phyloP scores from a whole-genome alignment of 768 basidiomycete species.

The Suillus bovinus region DNA sequence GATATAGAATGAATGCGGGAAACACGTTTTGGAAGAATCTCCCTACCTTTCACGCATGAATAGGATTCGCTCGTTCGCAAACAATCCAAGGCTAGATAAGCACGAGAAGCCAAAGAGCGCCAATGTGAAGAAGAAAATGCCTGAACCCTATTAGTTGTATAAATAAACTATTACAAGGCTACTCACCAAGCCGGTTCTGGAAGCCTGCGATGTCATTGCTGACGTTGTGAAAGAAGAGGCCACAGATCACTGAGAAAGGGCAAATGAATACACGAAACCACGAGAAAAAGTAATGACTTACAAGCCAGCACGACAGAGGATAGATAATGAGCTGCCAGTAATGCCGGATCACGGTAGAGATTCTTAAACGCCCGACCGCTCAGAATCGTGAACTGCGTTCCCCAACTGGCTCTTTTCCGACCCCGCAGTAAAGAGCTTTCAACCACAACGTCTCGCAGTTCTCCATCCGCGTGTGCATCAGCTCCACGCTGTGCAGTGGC shows the following conservation, averaged over 20 bases:
- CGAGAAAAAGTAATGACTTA: constrained; percentile 40
- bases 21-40: too few species aligned
- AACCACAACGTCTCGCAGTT: constrained; percentile 65
- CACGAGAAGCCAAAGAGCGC: constrained; percentile 97
- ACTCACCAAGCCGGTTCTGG: constrained; percentile 87
- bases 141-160: constrained; percentile 33
- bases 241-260: constrained; percentile 69
- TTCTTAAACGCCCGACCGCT: constrained; percentile 99
- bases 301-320: constrained; percentile 83
- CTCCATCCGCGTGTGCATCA: constrained; percentile 31
- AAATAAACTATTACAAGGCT: constrained; percentile 1
- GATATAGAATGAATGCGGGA: neutral
- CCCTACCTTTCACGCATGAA: constrained; percentile 95
- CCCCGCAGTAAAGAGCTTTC: constrained; percentile 72
- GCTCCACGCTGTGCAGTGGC: constrained; percentile 19
- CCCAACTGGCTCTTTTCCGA: constrained; percentile 79
- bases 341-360: constrained; percentile 89
- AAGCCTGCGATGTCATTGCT: constrained; percentile 95
- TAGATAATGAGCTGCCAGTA: constrained; percentile 88
- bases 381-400: constrained; percentile 90
- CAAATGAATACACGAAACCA: constrained; percentile 9
- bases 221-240: constrained; percentile 89
- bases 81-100: constrained; percentile 88
- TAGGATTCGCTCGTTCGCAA: constrained; percentile 92
- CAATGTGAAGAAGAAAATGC: constrained; percentile 97